These are phyloP conservation scores for Phyllosticta capitalensis DNA, from an alignment of 2,329 filamentous ascomycete genomes.

Conservation along the genomic window DNA sequence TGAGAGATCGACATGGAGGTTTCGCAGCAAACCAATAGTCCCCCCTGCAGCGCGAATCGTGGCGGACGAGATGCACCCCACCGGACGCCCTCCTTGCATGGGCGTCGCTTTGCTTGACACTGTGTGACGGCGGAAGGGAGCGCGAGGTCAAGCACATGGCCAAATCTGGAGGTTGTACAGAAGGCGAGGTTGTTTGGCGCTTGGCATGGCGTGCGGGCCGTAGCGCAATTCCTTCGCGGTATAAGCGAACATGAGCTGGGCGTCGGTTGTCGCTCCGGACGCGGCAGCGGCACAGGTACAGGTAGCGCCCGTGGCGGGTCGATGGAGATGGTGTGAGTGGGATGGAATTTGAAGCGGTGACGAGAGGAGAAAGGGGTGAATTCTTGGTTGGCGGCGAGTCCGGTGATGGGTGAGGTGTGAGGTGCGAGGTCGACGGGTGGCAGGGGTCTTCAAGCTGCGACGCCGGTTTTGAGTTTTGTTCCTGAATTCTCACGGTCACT, in stretches of 20 bases:
- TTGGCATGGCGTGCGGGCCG: background rate
- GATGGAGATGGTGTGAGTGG: too few relatives aligned
- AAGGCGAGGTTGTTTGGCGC: background rate
- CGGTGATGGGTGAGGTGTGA: too few relatives aligned
- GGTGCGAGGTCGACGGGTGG: too few relatives aligned
- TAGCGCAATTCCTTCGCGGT: background rate
- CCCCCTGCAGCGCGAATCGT: background rate
- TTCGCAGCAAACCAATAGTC: background rate
- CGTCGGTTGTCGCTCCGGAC: background rate
- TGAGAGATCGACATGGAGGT: background rate
- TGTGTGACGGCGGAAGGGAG: background rate
- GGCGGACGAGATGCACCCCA: background rate
- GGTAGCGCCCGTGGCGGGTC: too few relatives aligned
- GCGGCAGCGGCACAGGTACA: background rate
- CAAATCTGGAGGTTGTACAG: background rate
- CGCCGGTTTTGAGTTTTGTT: background rate
- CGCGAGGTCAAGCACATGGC: background rate
- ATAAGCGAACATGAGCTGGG: background rate
- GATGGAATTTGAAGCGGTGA: too few relatives aligned
- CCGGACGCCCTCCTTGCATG: background rate
- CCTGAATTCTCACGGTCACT: background rate
- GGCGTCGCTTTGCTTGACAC: background rate
- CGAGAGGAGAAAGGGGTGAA: background rate
- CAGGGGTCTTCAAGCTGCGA: background rate
- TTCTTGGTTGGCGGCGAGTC: background rate